phyloP scores from a whole-genome alignment of 345 rosid species.

The Gossypium ekmanianum region DNA sequence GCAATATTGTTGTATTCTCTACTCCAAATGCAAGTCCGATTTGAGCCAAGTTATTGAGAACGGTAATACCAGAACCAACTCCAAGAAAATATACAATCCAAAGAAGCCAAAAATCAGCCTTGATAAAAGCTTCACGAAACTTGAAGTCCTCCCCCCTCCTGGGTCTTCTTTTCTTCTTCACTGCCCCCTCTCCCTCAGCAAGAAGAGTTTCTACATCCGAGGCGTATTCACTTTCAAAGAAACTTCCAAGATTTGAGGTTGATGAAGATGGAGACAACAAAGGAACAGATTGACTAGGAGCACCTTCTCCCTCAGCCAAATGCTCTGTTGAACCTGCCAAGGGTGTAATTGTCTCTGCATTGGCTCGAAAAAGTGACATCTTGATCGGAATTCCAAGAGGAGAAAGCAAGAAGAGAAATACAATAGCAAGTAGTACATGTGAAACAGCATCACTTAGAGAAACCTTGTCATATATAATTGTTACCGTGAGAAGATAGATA shows the following conservation, averaged over 20 bases:
- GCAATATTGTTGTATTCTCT: slow-evolving; percentile 53
- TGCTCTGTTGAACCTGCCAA: slow-evolving; percentile 53
- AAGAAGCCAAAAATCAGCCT: slow-evolving; percentile 99
- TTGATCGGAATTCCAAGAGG: slow-evolving; percentile 90
- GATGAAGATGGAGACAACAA: slow-evolving; percentile 68
- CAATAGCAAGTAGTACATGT: slow-evolving; percentile 50
- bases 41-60: slow-evolving; percentile 94
- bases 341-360: slow-evolving; percentile 36
- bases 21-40: slow-evolving; percentile 58
- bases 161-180: slow-evolving; percentile 57
- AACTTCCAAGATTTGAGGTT: slow-evolving; percentile 57
- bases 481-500: slow-evolving; percentile 48
- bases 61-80: slow-evolving; percentile 83
- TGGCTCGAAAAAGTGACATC: slow-evolving; percentile 81
- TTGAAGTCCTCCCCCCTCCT: slow-evolving; percentile 70
- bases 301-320: slow-evolving; percentile 40
- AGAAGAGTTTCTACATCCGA: slow-evolving; percentile 53
- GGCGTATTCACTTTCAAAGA: slow-evolving; percentile 45
- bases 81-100: slow-evolving; percentile 84
- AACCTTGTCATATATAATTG: slow-evolving; percentile 42
- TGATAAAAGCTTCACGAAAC: slow-evolving; percentile 56
- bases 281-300: slow-evolving; percentile 40
- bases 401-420: slow-evolving; percentile 56
- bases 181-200: slow-evolving; percentile 71
- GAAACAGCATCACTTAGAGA: slow-evolving; percentile 38